A percentile compares a stretch with the other conserved stretches of the same genome.
These are phyloP conservation scores for Nemophila menziesii DNA, from an alignment of 257 asterid species.

Conservation along the genomic window DNA sequence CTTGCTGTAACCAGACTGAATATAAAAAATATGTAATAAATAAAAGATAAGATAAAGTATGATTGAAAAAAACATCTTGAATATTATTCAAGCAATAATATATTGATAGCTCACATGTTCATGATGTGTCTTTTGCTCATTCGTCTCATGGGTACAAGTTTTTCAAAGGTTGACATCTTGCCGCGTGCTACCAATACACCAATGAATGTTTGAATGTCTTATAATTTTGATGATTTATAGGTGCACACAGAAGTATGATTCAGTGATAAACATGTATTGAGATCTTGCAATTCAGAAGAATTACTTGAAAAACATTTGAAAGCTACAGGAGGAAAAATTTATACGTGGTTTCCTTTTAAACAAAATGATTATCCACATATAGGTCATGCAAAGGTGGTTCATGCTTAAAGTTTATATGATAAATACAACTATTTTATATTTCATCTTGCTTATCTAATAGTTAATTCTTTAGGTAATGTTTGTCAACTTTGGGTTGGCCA, in stretches of 20 bases:
- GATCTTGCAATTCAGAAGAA: constrained; percentile 82
- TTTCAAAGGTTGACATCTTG: too few relatives aligned
- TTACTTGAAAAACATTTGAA: constrained; percentile 70
- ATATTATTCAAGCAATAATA: too few relatives aligned
- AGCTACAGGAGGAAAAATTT: constrained; percentile 57
- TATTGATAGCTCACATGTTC: too few relatives aligned
- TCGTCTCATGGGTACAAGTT: too few relatives aligned
- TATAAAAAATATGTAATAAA: too few relatives aligned
- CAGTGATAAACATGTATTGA: constrained; percentile 75
- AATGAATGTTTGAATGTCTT: constrained; percentile 63
- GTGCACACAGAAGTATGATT: constrained; percentile 92
- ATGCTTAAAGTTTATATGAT: constrained; percentile 9
- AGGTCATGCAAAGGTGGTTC: constrained; percentile 86
- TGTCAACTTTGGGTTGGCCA: constrained; percentile 89
- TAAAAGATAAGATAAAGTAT: too few relatives aligned
- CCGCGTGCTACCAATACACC: constrained; percentile 73
- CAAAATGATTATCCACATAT: constrained; percentile 92
- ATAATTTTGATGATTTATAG: constrained; percentile 32
- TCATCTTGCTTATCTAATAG: constrained; percentile 3
- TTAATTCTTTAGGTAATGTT: constrained; percentile 67
- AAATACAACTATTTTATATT: constrained; percentile 5
- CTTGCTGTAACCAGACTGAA: too few relatives aligned
- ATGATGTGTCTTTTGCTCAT: too few relatives aligned
- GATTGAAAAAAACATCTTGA: too few relatives aligned
- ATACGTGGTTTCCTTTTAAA: constrained; percentile 92